These are phyloP conservation scores for Pseudohyphozyma bogoriensis DNA, from an alignment of 768 basidiomycete genomes.

Conservation along the genomic window DNA sequence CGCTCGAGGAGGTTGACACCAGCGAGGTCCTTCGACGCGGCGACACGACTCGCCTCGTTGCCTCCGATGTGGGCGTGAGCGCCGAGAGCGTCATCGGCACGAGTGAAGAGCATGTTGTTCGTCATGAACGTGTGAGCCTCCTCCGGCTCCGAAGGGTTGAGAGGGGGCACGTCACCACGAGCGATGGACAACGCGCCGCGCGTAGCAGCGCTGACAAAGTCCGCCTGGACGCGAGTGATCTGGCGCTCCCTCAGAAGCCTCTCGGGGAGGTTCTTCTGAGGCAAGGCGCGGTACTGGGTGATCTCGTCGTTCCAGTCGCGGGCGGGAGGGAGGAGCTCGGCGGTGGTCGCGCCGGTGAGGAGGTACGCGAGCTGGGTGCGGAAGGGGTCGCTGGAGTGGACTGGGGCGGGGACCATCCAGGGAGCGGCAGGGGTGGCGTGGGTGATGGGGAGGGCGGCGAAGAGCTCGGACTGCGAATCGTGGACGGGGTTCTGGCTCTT, in stretches of 20 bases:
- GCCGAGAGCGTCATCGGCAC: slow-evolving; percentile 41
- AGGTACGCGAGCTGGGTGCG: slow-evolving; percentile 42
- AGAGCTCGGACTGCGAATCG: slow-evolving; percentile 24
- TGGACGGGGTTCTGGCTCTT: slow-evolving; percentile 17
- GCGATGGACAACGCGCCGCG: slow-evolving; percentile 39
- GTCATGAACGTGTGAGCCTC: slow-evolving; percentile 41
- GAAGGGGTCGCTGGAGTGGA: slow-evolving; percentile 38
- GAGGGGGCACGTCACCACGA: slow-evolving; percentile 41
- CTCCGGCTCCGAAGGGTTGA: slow-evolving; percentile 42
- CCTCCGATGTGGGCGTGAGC: slow-evolving; percentile 41
- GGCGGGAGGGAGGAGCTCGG: slow-evolving; percentile 40
- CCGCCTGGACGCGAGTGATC: slow-evolving; percentile 39
- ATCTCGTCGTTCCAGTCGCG: slow-evolving; percentile 46
- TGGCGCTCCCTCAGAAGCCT: slow-evolving; percentile 41
- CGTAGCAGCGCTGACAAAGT: slow-evolving; percentile 40
- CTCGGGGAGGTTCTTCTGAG: slow-evolving; percentile 37
- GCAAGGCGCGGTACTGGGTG: slow-evolving; percentile 40
- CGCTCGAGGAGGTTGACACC: slow-evolving; percentile 42
- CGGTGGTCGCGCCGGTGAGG: slow-evolving; percentile 39
- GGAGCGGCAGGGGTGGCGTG: slow-evolving; percentile 41
- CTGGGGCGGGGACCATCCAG: slow-evolving; percentile 38
- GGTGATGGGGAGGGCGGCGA: slow-evolving; percentile 40
- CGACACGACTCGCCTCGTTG: slow-evolving; percentile 41
- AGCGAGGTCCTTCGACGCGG: slow-evolving; percentile 42
- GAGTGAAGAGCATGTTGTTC: slow-evolving; percentile 44